A percentile compares a stretch with the other conserved stretches of the same genome.
Conservation (phyloP, 2,329 filamentous ascomycete species). For the Sarocladiaceae sp. region DNA sequence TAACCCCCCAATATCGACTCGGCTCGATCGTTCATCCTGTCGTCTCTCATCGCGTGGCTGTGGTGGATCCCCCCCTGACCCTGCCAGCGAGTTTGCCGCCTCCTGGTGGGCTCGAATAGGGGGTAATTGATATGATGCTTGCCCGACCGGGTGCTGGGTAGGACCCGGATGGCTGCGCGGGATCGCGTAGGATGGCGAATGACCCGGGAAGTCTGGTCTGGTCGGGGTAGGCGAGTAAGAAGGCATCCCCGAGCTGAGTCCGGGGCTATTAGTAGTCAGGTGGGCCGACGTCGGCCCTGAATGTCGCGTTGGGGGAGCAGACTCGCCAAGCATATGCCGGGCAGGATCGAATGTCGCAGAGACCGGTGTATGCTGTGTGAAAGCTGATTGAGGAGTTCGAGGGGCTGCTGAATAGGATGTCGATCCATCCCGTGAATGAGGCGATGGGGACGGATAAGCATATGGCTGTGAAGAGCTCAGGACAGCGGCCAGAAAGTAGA, state of each 20-base stretch:
- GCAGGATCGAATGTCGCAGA: conserved; percentile 41
- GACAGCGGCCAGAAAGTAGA: conserved; percentile 54
- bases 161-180: conserved; percentile 44
- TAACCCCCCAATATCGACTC: conserved; percentile 56
- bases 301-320: conserved; percentile 23
- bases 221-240: conserved; percentile 40
- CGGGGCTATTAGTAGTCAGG: conserved; percentile 12
- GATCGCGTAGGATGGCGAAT: conserved; percentile 41
- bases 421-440: conserved; percentile 33
- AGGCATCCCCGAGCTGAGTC: conserved; percentile 35
- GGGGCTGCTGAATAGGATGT: conserved; percentile 34
- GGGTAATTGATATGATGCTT: conserved; percentile 37
- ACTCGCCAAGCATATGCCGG: conserved; percentile 34
- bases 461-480: conserved; percentile 31
- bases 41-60: conserved; percentile 18
- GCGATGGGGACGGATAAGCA: conserved; percentile 39
- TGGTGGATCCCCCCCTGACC: background rate
- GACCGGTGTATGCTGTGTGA: conserved; percentile 38
- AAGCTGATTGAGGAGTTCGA: conserved; percentile 23
- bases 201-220: conserved; percentile 37
- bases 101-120: conserved; percentile 39
- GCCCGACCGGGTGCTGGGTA: conserved; percentile 23
- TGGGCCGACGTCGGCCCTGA: conserved; percentile 10
- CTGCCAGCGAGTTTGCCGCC: conserved; percentile 9
- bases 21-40: conserved; percentile 44